Conservation (phyloP, 768 basidiomycete genomes). For the Lentinula detonsa region DNA sequence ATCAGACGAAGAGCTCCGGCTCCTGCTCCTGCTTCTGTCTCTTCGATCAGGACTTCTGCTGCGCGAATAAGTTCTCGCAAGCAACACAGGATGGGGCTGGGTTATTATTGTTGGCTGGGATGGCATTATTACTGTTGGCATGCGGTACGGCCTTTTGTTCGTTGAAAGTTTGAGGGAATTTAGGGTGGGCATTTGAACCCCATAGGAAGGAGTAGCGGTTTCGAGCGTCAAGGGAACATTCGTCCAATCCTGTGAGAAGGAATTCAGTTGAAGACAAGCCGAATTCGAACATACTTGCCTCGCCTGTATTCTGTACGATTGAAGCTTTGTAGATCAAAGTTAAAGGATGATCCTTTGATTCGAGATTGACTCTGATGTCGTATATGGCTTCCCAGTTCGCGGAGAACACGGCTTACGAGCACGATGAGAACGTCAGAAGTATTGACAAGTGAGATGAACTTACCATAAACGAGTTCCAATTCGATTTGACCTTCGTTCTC, state of each 20-base stretch:
- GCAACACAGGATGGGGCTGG: neutral
- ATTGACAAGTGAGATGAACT: neutral
- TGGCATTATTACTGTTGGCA: neutral
- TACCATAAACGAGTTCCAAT: conserved; percentile 10
- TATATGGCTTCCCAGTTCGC: conserved; percentile 34
- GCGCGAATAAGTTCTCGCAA: neutral
- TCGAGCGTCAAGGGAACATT: conserved; percentile 37
- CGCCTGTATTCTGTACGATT: conserved; percentile 36
- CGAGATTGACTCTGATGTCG: conserved; percentile 37
- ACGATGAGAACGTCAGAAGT: neutral
- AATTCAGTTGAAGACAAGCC: neutral
- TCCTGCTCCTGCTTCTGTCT: neutral
- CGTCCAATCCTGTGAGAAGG: conserved; percentile 29
- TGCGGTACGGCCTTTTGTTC: conserved; percentile 1
- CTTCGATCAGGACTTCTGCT: neutral
- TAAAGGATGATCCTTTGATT: conserved; percentile 30
- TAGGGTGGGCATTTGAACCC: conserved; percentile 28
- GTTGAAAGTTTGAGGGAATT: conserved; percentile 30
- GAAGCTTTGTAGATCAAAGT: conserved; percentile 33
- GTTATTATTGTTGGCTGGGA: no score
- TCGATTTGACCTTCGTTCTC: conserved; percentile 5
- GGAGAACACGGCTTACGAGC: conserved; percentile 27
- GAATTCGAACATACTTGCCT: conserved; percentile 20
- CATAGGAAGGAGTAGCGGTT: conserved; percentile 36
- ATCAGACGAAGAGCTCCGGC: neutral